phyloP scores from a whole-genome alignment of 1,284 basidiomycete species.

The Lignosus rhinocerotis region DNA sequence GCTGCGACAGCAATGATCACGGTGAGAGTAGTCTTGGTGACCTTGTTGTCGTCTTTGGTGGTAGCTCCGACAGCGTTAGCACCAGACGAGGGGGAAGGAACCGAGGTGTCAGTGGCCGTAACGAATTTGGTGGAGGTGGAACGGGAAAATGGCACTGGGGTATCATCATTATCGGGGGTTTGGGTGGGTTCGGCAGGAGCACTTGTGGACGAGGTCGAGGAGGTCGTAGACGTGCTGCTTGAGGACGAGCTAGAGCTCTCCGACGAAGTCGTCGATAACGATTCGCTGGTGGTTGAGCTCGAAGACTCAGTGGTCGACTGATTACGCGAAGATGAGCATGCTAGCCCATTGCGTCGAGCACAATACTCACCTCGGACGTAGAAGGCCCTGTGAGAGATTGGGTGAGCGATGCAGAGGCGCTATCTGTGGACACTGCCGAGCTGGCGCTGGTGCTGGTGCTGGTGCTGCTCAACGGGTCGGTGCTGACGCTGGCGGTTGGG shows the following conservation, averaged over 20 bases:
- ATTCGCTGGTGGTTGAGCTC: background rate
- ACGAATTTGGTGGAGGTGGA: conserved; percentile 17
- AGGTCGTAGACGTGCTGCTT: conserved; percentile 18
- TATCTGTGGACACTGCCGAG: conserved; percentile 7
- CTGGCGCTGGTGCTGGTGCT: conserved; percentile 16
- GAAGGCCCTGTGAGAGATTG: background rate
- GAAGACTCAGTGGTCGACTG: background rate
- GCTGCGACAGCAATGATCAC: conserved; percentile 72
- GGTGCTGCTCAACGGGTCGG: background rate
- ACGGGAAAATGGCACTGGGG: conserved; percentile 13
- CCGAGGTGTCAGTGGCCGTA: conserved; percentile 18
- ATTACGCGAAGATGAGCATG: background rate
- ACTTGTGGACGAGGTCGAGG: conserved; percentile 23
- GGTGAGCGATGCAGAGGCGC: no score
- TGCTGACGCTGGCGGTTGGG: conserved; percentile 17
- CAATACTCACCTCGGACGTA: conserved; percentile 16
- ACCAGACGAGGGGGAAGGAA: conserved; percentile 10
- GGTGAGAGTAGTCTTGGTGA: conserved; percentile 62
- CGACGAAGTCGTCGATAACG: background rate
- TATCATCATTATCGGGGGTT: conserved; percentile 21
- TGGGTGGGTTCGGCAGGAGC: conserved; percentile 21
- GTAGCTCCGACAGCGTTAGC: conserved; percentile 17
- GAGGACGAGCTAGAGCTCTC: conserved; percentile 22
- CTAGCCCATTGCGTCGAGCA: background rate
- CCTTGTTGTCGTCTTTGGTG: conserved; percentile 24